Evolutionary conservation across 192 early-diverging fungal species (phyloP), one percentile per base, ranked within the genome.

Genomic region (Diversispora eburnea): DNA sequence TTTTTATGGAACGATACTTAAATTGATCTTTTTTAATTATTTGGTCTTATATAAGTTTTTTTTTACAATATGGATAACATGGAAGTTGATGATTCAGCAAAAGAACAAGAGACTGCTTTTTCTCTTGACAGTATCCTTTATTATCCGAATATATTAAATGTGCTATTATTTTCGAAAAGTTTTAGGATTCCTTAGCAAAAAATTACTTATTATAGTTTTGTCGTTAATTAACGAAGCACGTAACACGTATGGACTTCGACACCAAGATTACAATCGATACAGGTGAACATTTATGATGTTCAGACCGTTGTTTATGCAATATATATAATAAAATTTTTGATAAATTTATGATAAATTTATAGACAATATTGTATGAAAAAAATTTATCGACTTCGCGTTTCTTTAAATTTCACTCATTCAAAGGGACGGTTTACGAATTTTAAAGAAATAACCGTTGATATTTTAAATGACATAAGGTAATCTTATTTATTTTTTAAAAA

Each of bases 181-280:
- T 19, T 25, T 60, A 8, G 3, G 8, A 25, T 67, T 15, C 20
- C 66, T 67, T 63, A 63, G 39, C 61, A 42, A 15, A 25, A 8
- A 17, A 8, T 46, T 33, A 9, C 20, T 67, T 20, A 33, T 47
- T 19, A 25, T 73, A 88, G 87, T 88, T 25, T 56, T 88, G 54
- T 71, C 78, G 8, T 54, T 84, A 42, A 84, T 80, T 3, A 84
- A 84, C 73, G 89, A 91, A n/a, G 85, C 85, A 10, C 81, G 93
- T 47, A 87, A 88, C 75, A 86, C 86, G 48, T 89, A 93, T 79
- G 93, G 93, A 22, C 77, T 94, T 22, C 83, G 92, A 70, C 92
- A 92, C 62, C 84, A 92, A 69, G 93, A 94, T 73, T 92, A 93
- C 66, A 79, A 87, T 33, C 87, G 91, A 9, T 94, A 94, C 76